Percentiles rank a stretch among this genome's conserved stretches.
Conservation (phyloP, 1,139 yeast genomes). For the Geotrichum candidum region DNA sequence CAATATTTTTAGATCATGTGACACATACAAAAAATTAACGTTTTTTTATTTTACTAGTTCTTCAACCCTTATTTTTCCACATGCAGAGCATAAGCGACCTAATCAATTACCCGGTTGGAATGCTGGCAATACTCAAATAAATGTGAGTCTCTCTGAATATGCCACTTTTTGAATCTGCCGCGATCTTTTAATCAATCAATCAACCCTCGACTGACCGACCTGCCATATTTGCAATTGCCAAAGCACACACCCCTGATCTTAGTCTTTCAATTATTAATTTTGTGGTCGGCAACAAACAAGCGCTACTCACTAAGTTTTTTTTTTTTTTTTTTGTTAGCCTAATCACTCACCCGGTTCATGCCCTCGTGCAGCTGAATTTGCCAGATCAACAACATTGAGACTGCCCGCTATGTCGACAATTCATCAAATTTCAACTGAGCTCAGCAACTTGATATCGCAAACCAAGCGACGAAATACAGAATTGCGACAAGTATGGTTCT, state of each 20-base stretch:
- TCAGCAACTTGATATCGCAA: conserved; percentile 56
- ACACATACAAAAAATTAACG: too few species aligned
- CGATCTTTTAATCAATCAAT: neutral
- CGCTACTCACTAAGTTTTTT: neutral
- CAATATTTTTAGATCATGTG: too few species aligned
- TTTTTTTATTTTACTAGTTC: too few species aligned
- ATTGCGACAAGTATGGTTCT: conserved; percentile 42
- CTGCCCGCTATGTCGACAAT: conserved; percentile 15
- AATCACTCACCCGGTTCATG: neutral
- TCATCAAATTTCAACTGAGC: conserved; percentile 41
- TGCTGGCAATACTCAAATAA: neutral
- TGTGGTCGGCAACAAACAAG: neutral
- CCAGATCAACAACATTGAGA: neutral
- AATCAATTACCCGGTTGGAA: neutral
- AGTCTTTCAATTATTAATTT: too few species aligned
- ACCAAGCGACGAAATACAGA: conserved; percentile 65
- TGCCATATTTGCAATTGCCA: neutral
- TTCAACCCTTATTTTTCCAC: neutral
- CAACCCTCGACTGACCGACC: neutral
- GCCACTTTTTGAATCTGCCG: neutral
- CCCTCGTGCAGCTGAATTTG: neutral
- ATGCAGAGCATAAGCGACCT: neutral
- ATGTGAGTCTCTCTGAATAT: neutral
- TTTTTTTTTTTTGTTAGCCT: neutral
- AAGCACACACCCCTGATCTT: neutral